These are phyloP conservation scores for Aphanomyces cochlioides DNA, from an alignment of 352 stramenopile species.

Conservation along the genomic window DNA sequence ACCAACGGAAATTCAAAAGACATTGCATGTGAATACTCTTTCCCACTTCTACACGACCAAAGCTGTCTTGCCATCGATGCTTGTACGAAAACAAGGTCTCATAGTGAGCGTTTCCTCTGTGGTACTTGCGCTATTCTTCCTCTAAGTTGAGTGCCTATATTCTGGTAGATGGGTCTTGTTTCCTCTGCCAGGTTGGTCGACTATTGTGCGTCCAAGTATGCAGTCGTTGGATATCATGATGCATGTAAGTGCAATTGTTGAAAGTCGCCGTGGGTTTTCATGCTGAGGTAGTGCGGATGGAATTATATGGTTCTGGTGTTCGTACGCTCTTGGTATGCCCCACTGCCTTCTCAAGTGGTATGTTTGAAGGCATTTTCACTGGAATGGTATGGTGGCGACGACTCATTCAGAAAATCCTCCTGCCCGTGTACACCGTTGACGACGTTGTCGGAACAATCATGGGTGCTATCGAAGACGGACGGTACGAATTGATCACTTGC, in stretches of 20 bases:
- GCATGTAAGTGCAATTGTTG: slow-evolving; percentile 38
- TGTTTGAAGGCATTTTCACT: slow-evolving; percentile 62
- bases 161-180: slow-evolving; percentile 56
- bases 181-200: slow-evolving; percentile 58
- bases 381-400: slow-evolving; percentile 41
- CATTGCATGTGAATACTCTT: slow-evolving; percentile 59
- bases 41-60: slow-evolving; percentile 74
- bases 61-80: slow-evolving; percentile 58
- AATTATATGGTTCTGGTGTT: slow-evolving; percentile 57
- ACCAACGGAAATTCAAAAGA: slow-evolving; percentile 44
- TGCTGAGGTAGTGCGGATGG: slow-evolving; percentile 54
- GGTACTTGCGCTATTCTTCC: slow-evolving; percentile 28
- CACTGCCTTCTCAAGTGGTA: slow-evolving; percentile 63
- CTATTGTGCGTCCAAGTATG: slow-evolving; percentile 78
- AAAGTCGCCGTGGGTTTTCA: slow-evolving; percentile 33
- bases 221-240: slow-evolving; percentile 70
- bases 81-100: slow-evolving; percentile 43
- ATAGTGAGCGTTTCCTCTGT: slow-evolving; percentile 77
- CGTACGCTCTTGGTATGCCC: slow-evolving; percentile 72
- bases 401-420: slow-evolving; percentile 37
- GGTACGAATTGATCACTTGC: slow-evolving; percentile 61
- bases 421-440: slow-evolving; percentile 45
- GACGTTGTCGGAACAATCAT: slow-evolving; percentile 56
- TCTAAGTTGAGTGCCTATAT: neutral
- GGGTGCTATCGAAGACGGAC: slow-evolving; percentile 45